These are phyloP conservation scores for Trametes sanguinea DNA, from an alignment of 768 basidiomycete genomes.

Conservation along the genomic window DNA sequence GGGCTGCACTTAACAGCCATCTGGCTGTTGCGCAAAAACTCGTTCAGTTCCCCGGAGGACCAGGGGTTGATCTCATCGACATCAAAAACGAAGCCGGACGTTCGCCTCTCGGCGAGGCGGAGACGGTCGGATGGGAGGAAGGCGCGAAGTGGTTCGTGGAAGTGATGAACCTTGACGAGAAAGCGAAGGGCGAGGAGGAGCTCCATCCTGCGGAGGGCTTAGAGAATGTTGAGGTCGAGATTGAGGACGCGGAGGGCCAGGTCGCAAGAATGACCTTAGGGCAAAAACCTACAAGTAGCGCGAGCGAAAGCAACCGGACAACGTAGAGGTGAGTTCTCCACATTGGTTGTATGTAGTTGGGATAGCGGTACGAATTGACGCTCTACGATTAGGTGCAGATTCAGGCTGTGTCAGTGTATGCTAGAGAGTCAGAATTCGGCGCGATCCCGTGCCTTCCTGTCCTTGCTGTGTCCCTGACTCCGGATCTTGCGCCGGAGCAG, in stretches of 20 bases:
- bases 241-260: constrained; percentile 70
- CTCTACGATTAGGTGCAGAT: too few relatives aligned
- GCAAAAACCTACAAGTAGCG: neutral
- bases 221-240: constrained; percentile 64
- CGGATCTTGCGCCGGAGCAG: too few relatives aligned
- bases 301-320: neutral
- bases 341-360: neutral
- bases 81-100: constrained; percentile 72
- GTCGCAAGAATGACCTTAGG: constrained; percentile 57
- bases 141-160: constrained; percentile 82
- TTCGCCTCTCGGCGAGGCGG: constrained; percentile 81
- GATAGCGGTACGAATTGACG: too few relatives aligned
- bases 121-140: constrained; percentile 78
- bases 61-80: constrained; percentile 71
- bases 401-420: too few relatives aligned
- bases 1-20: constrained; percentile 87
- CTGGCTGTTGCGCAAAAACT: constrained; percentile 61
- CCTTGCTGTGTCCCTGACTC: too few relatives aligned
- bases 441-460: too few relatives aligned
- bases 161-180: constrained; percentile 73
- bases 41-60: constrained; percentile 55
- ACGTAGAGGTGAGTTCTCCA: constrained; percentile 1
- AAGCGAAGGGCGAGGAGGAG: constrained; percentile 41
- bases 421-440: too few relatives aligned
- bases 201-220: constrained; percentile 37